phyloP scores from a whole-genome alignment of 345 rosid genomes.

The Raphanus sativus region DNA sequence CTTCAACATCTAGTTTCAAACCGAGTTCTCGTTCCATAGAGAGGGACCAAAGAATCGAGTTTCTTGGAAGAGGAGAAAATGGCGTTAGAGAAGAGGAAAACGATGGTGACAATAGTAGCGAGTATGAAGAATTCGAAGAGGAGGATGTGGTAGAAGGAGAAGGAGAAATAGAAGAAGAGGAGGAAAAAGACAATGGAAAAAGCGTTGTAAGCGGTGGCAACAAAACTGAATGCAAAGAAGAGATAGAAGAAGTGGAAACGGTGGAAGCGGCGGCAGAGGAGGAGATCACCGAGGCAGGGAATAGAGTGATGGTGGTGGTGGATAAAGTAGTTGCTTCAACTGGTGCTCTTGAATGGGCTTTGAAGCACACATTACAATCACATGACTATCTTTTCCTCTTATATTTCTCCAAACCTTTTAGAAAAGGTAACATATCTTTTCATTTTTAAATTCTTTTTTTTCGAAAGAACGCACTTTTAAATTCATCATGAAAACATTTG shows the following conservation, averaged over 20 bases:
- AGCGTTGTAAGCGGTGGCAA: slow-evolving; percentile 16
- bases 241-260: background rate
- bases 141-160: slow-evolving; percentile 4
- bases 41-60: slow-evolving; percentile 53
- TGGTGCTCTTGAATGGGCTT: slow-evolving; percentile 90
- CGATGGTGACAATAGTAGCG: slow-evolving; percentile 6
- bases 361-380: slow-evolving; percentile 59
- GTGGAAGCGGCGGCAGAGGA: slow-evolving; percentile 12
- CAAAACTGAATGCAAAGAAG: slow-evolving; percentile 11
- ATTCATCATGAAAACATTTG: too few species aligned
- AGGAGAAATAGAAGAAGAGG: background rate
- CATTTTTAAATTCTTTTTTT: too few species aligned
- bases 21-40: slow-evolving; percentile 33
- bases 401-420: slow-evolving; percentile 46
- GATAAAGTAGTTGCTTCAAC: slow-evolving; percentile 66
- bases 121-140: slow-evolving; percentile 30
- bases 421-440: slow-evolving; percentile 41
- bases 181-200: slow-evolving; percentile 28
- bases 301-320: slow-evolving; percentile 84
- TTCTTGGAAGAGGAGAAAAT: slow-evolving; percentile 32
- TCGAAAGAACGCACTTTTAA: too few species aligned
- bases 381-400: slow-evolving; percentile 69
- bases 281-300: slow-evolving; percentile 39
- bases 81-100: slow-evolving; percentile 9
- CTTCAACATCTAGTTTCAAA: slow-evolving; percentile 43